Evolutionary conservation across 2,329 filamentous ascomycete species (phyloP), one percentile per base, ranked within the genome.

Genomic region (Akanthomyces uredinophilus): DNA sequence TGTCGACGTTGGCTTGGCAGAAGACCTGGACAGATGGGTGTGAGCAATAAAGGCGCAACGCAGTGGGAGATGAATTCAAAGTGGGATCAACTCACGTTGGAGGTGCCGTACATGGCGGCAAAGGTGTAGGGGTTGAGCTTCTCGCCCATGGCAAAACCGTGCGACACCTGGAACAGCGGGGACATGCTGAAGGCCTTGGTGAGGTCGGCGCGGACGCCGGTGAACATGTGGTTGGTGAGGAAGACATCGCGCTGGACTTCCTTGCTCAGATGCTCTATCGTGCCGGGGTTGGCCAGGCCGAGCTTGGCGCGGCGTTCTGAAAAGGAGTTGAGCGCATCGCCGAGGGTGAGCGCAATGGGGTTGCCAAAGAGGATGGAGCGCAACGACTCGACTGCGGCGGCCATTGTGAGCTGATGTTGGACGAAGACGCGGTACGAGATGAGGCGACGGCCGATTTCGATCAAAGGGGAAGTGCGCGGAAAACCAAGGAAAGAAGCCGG

Each of bases 181-280:
- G 88, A 86, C 75, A 96, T 86, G 83, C 92, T 95, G 80, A 98
- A 96, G 73, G 92, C 88, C 83, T 97, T 98, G 74, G 92, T 97
- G 74, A 98, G 82, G 78, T 99, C 95, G 75, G 94, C 96, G 74
- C 94, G 91, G 76, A 99, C 85, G 71, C 95, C 95, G 50, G 91
- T 90, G 82, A 99, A 98, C 87, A 95, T 96, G 77, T 92, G 90
- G 82, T 97, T 96, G 79, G 89, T 95, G 72, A 97, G 87, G 75
- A 98, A 89, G 70, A 97, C 93, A 84, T 97, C 93, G 78, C 93
- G 92, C 81, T 96, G 89, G 66, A 97, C 92, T 81, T 99, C 95
- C 75, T 90, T 88, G 69, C 90, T 86, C 75, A 96, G 88, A 73
- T 87, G 88, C 78, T 99, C 95, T 68, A 97, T 88, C 58, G 90